Evolutionary conservation across 2,329 filamentous ascomycete species (phyloP).

Genomic region (Colletotrichum liaoningense): DNA sequence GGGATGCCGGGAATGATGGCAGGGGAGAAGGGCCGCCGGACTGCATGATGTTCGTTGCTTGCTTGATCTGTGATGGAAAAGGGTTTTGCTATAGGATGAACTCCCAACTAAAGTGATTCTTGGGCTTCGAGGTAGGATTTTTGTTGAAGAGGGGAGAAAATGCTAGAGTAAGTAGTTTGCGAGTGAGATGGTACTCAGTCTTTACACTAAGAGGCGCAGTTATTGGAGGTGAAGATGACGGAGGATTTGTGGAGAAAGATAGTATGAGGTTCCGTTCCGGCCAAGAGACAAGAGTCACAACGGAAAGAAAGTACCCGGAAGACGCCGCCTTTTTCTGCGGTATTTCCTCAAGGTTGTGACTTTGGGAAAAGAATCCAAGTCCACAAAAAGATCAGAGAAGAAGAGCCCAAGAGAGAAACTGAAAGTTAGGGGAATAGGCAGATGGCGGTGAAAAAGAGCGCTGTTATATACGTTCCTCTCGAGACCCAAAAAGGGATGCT

Average conservation of each 20-base stretch:
- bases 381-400: not conserved
- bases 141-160: not conserved
- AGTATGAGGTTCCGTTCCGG: not conserved
- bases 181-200: slow-evolving; percentile 8
- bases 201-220: slow-evolving; percentile 6
- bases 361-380: not conserved
- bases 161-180: not conserved
- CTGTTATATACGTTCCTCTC: slow-evolving; percentile 27
- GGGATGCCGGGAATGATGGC: slow-evolving; percentile 44
- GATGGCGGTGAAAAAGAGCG: slow-evolving; percentile 25
- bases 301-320: not conserved
- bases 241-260: slow-evolving; percentile 29
- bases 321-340: not conserved
- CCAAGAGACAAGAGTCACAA: slow-evolving; percentile 24
- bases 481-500: slow-evolving; percentile 30
- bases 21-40: slow-evolving; percentile 53
- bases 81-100: not conserved
- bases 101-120: not conserved
- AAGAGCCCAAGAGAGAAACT: slow-evolving; percentile 18
- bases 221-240: slow-evolving; percentile 26
- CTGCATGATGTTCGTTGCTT: slow-evolving; percentile 46
- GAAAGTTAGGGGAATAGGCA: not conserved
- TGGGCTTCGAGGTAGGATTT: not conserved
- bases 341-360: not conserved
- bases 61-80: not conserved